Evolutionary conservation across 129 eudicot species (phyloP), one percentile per base, ranked within the genome.

Genomic region (Smallanthus sonchifolius): DNA sequence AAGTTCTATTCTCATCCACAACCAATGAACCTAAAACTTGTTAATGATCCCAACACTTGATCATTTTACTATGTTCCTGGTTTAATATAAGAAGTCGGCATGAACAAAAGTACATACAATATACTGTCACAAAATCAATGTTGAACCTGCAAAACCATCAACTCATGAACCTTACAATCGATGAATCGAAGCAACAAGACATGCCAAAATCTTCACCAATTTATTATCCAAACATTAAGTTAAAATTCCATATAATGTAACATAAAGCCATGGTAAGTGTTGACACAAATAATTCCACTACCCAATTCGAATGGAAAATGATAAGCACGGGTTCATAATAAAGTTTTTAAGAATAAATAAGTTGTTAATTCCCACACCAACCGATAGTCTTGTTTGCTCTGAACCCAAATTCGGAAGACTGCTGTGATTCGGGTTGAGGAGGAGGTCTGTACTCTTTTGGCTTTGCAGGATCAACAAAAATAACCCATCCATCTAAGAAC

Each of bases 401-500:
- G 80, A 82, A 90, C 3, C 99, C 97, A 39, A 64, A 61, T 20
- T 82, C 87, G 28, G 86, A 76, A 2, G 84, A 73, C 34, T 89
- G 79, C 20, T 79, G 89, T 55, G 79, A 49, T 56, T 83, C 78
- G 15, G 68, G 77, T 30, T 74, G 86, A 70, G 89, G 82, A 49
- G 91, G 93, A 2, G 80, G 84, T 60, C 83, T 89, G 30, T 83
- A 38, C 75, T 86, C 96, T 69, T 75, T 88, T 6, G 94, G 96
- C 73, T 77, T 94, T 35, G 99, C 97, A 7, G 99, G 99, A 56
- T 94, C 99, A 11, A 88, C 99, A 81, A 94, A 94, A 54, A 94
- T 91, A 51, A 94, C 97, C 99, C 99, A 94, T 35, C 99, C 97
- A 63, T 94, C 99, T 76, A 94, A 82, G 79, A 77, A 94, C 81